phyloP scores from a whole-genome alignment of 345 rosid genomes.

The sweet orange (Citrus sinensis) region DVS_A1.0 CM039167.1:13653501-13654000 shows the following conservation, averaged over 20 bases:
- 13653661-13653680: neutral
- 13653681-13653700: neutral
- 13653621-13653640: slow-evolving; percentile 16
- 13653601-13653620: slow-evolving; percentile 89
- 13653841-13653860: neutral
- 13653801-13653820: slow-evolving; percentile 43
- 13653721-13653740: slow-evolving; percentile 89
- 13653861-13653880: too few relatives aligned
- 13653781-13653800: slow-evolving; percentile 79
- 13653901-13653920: neutral
- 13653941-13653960: neutral
- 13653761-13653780: slow-evolving; percentile 83
- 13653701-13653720: slow-evolving; percentile 14
- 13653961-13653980: neutral
- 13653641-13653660: neutral
- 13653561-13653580: slow-evolving; percentile 73
- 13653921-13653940: neutral
- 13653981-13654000: too few relatives aligned
- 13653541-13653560: slow-evolving; percentile 93
- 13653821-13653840: too few relatives aligned
- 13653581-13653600: slow-evolving; percentile 87
- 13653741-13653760: slow-evolving; percentile 74
- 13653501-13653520: slow-evolving; percentile 28
- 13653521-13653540: slow-evolving; percentile 92
- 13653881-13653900: neutral